A percentile compares a stretch with the other conserved stretches of the same genome.
Conservation (phyloP, 225 moss, liverwort and hornwort species). For the Climacium dendroides region DNA sequence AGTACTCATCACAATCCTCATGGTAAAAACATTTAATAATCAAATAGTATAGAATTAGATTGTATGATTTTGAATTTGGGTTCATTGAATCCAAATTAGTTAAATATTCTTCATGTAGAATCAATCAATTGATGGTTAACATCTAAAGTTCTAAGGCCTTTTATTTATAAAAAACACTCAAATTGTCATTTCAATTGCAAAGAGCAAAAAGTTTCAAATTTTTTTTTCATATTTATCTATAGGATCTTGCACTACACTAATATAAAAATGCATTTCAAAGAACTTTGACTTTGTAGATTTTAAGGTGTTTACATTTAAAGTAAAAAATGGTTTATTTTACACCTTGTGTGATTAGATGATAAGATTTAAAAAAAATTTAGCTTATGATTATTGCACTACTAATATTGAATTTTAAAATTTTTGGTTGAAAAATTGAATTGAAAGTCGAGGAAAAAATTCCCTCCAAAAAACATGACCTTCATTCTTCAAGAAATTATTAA, state of each 20-base stretch:
- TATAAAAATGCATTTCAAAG: neutral
- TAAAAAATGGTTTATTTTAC: neutral
- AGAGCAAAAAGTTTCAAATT: neutral
- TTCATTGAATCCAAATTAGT: neutral
- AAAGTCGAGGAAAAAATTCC: too few species aligned
- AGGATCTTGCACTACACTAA: neutral
- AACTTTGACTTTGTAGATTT: neutral
- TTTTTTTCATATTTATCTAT: fast-evolving
- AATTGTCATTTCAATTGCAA: neutral
- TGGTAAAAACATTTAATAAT: too few species aligned
- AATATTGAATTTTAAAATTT: neutral
- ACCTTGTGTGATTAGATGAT: neutral
- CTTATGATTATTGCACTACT: neutral
- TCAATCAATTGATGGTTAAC: neutral
- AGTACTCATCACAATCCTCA: neutral
- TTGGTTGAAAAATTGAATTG: neutral
- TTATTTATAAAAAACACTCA: neutral
- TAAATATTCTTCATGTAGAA: neutral
- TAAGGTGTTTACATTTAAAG: neutral
- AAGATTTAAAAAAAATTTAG: neutral
- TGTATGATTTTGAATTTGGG: neutral
- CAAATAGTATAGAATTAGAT: neutral
- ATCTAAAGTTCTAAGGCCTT: fast-evolving
- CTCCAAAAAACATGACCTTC: neutral
- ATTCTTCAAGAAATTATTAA: neutral